A percentile compares a stretch with the other conserved stretches of the same genome.
phyloP scores from a whole-genome alignment of 148 eudicot genomes.

The Selenicereus undatus region DNA sequence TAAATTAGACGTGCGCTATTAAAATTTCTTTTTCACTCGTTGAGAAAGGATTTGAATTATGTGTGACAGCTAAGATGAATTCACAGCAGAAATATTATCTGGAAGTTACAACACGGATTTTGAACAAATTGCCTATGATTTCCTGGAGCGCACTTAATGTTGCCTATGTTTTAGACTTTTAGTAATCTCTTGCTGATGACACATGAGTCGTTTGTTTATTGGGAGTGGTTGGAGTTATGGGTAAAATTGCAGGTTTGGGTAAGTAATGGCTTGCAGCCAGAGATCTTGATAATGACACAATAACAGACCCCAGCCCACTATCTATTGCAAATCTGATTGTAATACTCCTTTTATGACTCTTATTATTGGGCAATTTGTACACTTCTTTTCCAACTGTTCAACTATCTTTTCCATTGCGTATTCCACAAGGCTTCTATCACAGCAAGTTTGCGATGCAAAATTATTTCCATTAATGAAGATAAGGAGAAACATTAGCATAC shows the following conservation, averaged over 20 bases:
- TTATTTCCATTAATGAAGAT: no score
- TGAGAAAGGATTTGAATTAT: not conserved
- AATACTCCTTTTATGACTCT: not conserved
- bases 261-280: conserved; percentile 3
- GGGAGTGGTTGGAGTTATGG: not conserved
- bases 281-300: conserved; percentile 6
- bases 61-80: not conserved
- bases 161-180: no score
- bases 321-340: not conserved
- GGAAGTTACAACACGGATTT: not conserved
- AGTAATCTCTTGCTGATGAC: no score
- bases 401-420: not conserved
- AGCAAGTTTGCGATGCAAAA: no score
- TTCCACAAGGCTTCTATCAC: not conserved
- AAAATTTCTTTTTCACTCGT: not conserved
- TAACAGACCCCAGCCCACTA: not conserved
- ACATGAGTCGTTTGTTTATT: not conserved
- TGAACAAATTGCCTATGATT: not conserved
- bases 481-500: no score
- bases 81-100: not conserved
- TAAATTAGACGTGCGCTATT: no score
- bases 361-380: not conserved
- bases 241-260: conserved; percentile 6
- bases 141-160: not conserved
- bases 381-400: no score